Evolutionary conservation across 2,329 filamentous ascomycete genomes (phyloP).

Genomic region (Penicillium crustosum): DNA sequence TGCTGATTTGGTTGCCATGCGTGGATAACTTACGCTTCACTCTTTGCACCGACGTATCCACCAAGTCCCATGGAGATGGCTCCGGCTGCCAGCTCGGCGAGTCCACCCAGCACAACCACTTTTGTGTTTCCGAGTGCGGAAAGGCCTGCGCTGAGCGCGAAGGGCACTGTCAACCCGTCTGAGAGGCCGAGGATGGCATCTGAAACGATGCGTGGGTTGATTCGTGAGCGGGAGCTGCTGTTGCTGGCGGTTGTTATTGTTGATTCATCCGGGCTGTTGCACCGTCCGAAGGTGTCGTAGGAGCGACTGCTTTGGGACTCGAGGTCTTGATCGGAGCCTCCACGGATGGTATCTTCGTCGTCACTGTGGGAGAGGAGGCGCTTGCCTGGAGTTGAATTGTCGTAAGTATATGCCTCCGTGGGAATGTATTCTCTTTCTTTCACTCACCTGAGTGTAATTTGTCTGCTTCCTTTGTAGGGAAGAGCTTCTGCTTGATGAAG

Average conservation of each 20-base stretch:
- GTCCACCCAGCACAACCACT: constrained; percentile 68
- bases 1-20: not conserved
- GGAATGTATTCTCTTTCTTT: not conserved
- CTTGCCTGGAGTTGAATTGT: constrained; percentile 26
- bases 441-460: constrained; percentile 13
- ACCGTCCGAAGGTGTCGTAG: constrained; percentile 36
- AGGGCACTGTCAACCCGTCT: constrained; percentile 76
- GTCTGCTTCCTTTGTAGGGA: constrained; percentile 28
- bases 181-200: constrained; percentile 73
- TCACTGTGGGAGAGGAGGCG: constrained; percentile 31
- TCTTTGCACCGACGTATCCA: constrained; percentile 64
- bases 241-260: constrained; percentile 19
- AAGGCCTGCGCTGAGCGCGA: constrained; percentile 73
- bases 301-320: constrained; percentile 35
- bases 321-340: constrained; percentile 30
- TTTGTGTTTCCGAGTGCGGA: constrained; percentile 60
- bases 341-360: constrained; percentile 24
- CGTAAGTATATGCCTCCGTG: constrained; percentile 3
- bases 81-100: constrained; percentile 74
- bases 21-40: constrained; percentile 47
- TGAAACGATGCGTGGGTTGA: constrained; percentile 49
- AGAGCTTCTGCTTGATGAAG: constrained; percentile 41
- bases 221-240: constrained; percentile 32
- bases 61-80: constrained; percentile 77
- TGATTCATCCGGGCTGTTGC: constrained; percentile 25